Percentiles rank a stretch among this genome's conserved stretches.
Evolutionary conservation across 176 grass and related monocot genomes (phyloP).

Genomic region (Eragrostis nindensis): DNA sequence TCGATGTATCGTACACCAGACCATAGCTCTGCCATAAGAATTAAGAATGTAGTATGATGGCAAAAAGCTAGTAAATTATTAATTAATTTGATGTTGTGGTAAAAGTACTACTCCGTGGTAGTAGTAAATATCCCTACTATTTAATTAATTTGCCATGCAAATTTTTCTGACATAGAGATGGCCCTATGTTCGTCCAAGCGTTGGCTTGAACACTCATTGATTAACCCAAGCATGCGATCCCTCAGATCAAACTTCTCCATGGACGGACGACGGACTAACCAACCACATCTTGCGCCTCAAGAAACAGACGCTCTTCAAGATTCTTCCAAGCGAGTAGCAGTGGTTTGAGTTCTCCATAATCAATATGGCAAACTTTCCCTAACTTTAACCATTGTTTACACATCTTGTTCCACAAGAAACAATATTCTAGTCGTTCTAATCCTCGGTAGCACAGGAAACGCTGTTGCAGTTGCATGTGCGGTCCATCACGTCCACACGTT

Average conservation of each 20-base stretch:
- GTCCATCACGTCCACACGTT: neutral
- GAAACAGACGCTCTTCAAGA: neutral
- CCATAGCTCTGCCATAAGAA: no score
- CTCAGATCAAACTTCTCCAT: neutral
- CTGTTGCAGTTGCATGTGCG: neutral
- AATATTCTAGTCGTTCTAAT: neutral
- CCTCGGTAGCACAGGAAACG: no score
- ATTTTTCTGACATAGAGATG: neutral
- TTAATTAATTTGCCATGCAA: no score
- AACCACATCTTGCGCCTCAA: slow-evolving; percentile 5
- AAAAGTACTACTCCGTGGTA: no score
- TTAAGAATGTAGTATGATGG: no score
- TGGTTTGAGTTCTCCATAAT: neutral
- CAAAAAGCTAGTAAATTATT: no score
- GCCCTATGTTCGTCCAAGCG: neutral
- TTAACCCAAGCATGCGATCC: neutral
- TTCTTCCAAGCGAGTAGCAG: neutral
- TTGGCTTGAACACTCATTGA: neutral
- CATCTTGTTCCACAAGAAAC: slow-evolving; percentile 29
- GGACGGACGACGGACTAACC: neutral
- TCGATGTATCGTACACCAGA: no score
- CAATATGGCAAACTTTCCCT: neutral
- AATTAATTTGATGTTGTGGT: no score
- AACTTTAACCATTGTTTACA: neutral
- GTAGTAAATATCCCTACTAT: neutral